A percentile compares a stretch with the other conserved stretches of the same genome.
phyloP scores from a whole-genome alignment of 371 early-diverging fungal species.

The Mucor circinelloides region DNA sequence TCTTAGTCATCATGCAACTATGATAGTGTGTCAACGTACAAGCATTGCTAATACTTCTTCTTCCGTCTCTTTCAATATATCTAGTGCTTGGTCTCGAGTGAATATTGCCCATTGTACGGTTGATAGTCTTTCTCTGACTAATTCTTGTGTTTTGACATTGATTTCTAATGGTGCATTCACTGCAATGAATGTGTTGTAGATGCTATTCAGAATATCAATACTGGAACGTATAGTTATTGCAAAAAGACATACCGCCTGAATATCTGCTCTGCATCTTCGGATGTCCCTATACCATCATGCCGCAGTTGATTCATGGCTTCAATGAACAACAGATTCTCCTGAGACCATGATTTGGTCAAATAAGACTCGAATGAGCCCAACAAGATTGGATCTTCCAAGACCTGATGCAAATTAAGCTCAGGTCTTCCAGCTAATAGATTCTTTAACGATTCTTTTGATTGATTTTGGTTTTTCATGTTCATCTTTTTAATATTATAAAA shows the following conservation, averaged over 20 bases:
- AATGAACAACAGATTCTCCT: slow-evolving; percentile 47
- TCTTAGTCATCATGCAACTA: neutral
- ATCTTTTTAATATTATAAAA: neutral
- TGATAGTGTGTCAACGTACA: slow-evolving; percentile 14
- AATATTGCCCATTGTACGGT: slow-evolving; percentile 36
- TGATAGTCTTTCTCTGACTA: slow-evolving; percentile 24
- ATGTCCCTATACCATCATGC: slow-evolving; percentile 25
- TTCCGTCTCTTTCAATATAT: slow-evolving; percentile 37
- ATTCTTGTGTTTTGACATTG: slow-evolving; percentile 29
- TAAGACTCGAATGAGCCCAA: slow-evolving; percentile 35
- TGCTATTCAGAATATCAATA: slow-evolving; percentile 23
- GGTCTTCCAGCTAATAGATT: neutral
- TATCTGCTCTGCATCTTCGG: slow-evolving; percentile 22
- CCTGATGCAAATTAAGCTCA: slow-evolving; percentile 16
- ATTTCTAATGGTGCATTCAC: slow-evolving; percentile 32
- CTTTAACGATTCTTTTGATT: neutral
- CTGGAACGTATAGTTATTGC: neutral
- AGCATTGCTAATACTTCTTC: slow-evolving; percentile 33
- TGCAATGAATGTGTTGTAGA: slow-evolving; percentile 43
- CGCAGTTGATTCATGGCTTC: slow-evolving; percentile 45
- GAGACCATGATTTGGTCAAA: slow-evolving; percentile 23
- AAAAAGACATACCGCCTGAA: slow-evolving; percentile 28
- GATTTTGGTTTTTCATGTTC: neutral
- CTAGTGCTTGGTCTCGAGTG: slow-evolving; percentile 22
- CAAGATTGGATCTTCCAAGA: slow-evolving; percentile 34